Conservation (phyloP, 75 land plant genomes). For the Cunninghamia lanceolata region DNA sequence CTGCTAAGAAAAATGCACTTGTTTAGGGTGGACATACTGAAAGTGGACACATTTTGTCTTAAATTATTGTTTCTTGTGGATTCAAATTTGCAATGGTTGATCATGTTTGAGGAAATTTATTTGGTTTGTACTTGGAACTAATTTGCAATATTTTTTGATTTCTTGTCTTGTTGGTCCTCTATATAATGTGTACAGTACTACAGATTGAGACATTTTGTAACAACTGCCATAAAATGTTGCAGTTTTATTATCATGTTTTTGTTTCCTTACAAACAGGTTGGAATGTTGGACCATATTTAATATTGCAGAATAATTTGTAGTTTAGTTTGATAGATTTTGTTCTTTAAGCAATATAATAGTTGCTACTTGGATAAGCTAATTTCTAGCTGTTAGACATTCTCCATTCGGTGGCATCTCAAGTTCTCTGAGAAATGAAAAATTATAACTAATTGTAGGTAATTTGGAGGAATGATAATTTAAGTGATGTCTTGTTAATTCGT, state of each 20-base stretch:
- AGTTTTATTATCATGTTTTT: background rate
- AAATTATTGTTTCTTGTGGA: background rate
- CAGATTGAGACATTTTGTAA: background rate
- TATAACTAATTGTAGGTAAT: background rate
- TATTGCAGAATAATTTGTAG: background rate
- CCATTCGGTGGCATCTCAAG: background rate
- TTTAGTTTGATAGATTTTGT: background rate
- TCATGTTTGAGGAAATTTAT: background rate
- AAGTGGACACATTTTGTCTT: background rate
- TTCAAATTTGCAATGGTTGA: background rate
- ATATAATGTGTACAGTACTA: background rate
- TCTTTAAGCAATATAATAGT: background rate
- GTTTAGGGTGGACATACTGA: background rate
- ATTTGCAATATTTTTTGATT: background rate
- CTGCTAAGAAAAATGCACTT: background rate
- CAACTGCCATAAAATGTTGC: background rate
- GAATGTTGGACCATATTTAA: background rate
- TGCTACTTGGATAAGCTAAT: slow-evolving; percentile 5
- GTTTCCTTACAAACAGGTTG: background rate
- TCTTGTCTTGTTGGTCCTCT: background rate
- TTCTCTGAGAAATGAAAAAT: background rate
- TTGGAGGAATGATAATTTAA: background rate
- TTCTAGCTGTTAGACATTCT: background rate
- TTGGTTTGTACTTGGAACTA: background rate
- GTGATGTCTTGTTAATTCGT: background rate